Percentiles rank a stretch among this genome's conserved stretches.
Evolutionary conservation across 192 early-diverging fungal genomes (phyloP).

Genomic region (Gaertneriomyces sp.): DNA sequence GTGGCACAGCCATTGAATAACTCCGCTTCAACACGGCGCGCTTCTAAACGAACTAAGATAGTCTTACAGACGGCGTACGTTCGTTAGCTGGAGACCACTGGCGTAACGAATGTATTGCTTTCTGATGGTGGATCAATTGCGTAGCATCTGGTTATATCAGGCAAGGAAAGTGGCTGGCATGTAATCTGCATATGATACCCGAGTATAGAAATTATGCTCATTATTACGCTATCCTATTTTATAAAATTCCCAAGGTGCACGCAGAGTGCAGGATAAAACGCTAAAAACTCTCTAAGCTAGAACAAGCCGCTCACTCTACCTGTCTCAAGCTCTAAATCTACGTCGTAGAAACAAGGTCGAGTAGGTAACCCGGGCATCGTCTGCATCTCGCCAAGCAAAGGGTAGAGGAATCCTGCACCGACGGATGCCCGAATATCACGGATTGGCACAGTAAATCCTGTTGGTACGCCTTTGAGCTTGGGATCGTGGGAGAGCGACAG

Average conservation of each 20-base stretch:
- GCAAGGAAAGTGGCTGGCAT: too few relatives aligned
- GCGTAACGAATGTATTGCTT: too few relatives aligned
- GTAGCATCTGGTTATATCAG: too few relatives aligned
- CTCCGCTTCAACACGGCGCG: too few relatives aligned
- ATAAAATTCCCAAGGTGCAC: not conserved
- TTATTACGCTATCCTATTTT: not conserved
- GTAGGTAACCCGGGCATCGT: slow-evolving; percentile 98
- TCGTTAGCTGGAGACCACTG: too few relatives aligned
- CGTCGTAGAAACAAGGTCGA: slow-evolving; percentile 93
- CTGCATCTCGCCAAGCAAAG: slow-evolving; percentile 92
- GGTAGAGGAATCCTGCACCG: slow-evolving; percentile 97
- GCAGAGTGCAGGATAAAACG: not conserved
- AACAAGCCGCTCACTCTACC: slow-evolving; percentile 86
- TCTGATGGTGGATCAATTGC: too few relatives aligned
- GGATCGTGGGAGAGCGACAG: slow-evolving; percentile 90
- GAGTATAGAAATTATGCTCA: too few relatives aligned
- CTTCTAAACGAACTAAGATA: too few relatives aligned
- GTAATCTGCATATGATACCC: too few relatives aligned
- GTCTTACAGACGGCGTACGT: too few relatives aligned
- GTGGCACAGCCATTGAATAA: too few relatives aligned
- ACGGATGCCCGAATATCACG: slow-evolving; percentile 93
- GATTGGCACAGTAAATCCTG: slow-evolving; percentile 84
- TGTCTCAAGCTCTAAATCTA: slow-evolving; percentile 83
- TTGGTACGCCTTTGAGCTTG: slow-evolving; percentile 86
- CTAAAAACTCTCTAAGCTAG: slow-evolving; percentile 41